These are phyloP conservation scores for Sphaerulina populicola DNA, from an alignment of 2,329 filamentous ascomycete species.

Conservation along the genomic window DNA sequence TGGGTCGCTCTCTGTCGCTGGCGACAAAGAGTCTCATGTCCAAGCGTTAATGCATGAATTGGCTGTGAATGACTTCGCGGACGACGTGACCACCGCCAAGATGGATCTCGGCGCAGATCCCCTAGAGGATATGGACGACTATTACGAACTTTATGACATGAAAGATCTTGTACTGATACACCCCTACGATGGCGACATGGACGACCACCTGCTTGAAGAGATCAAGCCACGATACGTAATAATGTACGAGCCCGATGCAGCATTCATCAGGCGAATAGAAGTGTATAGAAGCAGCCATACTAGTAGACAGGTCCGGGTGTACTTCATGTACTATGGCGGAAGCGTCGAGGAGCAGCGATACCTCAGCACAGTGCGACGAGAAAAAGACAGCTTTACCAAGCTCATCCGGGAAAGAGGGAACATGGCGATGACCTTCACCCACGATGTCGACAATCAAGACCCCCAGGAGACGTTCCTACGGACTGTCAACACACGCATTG, in stretches of 20 bases:
- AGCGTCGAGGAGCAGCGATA: constrained; percentile 96
- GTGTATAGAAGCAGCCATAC: constrained; percentile 93
- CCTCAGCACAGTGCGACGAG: constrained; percentile 76
- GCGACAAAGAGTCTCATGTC: constrained; percentile 76
- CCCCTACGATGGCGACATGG: constrained; percentile 89
- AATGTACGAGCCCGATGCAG: constrained; percentile 95
- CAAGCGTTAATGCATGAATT: constrained; percentile 75
- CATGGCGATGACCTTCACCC: constrained; percentile 82
- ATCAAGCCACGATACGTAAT: constrained; percentile 87
- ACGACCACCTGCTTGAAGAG: constrained; percentile 94
- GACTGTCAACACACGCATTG: constrained; percentile 93
- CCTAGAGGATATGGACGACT: constrained; percentile 83
- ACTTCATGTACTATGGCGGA: constrained; percentile 92
- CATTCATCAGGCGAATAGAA: constrained; percentile 89
- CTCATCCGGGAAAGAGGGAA: constrained; percentile 84
- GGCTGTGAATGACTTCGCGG: constrained; percentile 68
- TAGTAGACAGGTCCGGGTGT: constrained; percentile 79
- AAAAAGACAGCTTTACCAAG: constrained; percentile 93
- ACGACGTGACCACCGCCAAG: constrained; percentile 52
- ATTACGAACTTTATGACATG: constrained; percentile 86
- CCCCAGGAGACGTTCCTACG: constrained; percentile 87
- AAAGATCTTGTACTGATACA: constrained; percentile 81
- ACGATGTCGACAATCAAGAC: constrained; percentile 62
- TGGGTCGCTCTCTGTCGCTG: constrained; percentile 65
- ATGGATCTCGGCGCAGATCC: constrained; percentile 68